Base-by-base conservation (phyloP, 176 grass and related monocot species). In the Alopecurus myosuroides region DNA sequence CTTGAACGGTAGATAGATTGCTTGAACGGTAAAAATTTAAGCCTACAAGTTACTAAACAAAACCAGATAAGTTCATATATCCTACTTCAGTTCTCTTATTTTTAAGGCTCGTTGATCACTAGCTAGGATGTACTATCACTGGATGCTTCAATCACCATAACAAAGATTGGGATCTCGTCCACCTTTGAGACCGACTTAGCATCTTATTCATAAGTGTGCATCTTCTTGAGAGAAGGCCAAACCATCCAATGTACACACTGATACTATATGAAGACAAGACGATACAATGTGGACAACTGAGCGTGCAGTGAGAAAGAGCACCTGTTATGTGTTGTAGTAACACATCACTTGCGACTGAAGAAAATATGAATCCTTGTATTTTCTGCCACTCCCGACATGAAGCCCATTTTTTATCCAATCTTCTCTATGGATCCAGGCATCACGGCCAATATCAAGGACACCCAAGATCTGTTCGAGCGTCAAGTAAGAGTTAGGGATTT, bases 351-450 rank as follows among this genome's bases (percentile, higher is more conserved):
- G 96, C 5, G 93, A 87, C 58, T 98, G 93, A 78, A 98, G 96
- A 82, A 86, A 98, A 89, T 92, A 98, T 1, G 96, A 95, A 88
- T 98, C 96, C 76, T 90, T 95, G 8, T 98, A 98, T 72, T 98
- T 98, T 82, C 96, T 98, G 36, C 91, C 91, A 87, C 96, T 95
- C 36, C 89, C 88, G 14, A 94, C 75, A 23, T 95, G 93, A 74
- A 98, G 50, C 8, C 96, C 96, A 85, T 92, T 95, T 94, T 85
- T 92, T 66, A 95, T 85, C 96, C 96, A 98, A 77, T 98, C 93
- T 82, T 98, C 96, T 87, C 93, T 92, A 74, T 98, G 91, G 36
- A 98, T 98, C 96, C 96, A 98, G 42, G 93, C 96, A 87, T 95
- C 96, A 74, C 84, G 91, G 44, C 80, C 84, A 71, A 80, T 86